Evolutionary conservation across 2,329 filamentous ascomycete genomes (phyloP), one percentile per base, ranked within the genome.

Genomic region (Lachnellula subtilissima): DNA sequence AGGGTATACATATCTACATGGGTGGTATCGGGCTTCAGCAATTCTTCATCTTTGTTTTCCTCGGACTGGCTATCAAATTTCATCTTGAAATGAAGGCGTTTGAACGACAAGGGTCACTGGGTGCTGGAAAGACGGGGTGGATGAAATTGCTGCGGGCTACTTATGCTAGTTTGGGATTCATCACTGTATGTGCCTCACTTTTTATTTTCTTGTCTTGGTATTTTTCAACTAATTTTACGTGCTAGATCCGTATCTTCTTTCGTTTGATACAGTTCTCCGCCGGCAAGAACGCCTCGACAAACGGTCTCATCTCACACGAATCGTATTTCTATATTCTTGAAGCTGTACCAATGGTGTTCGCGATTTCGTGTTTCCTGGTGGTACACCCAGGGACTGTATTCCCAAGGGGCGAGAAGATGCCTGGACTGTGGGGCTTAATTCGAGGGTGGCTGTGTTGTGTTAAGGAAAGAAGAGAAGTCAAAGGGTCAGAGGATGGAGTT

Each of bases 231-330:
- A 47, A 53, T n/a, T 37, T 25, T 15, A 11, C 14, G 11, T 28
- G 50, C 48, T 36, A 81, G 74, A 67, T 77, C 32, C 78, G 84
- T 19, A 84, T 86, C 65, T 75, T 83, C 58, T 87, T 79, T 70
- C 81, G 82, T 25, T 73, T 87, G 2, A 67, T 74, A 50, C 81
- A 86, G 66, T 86, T 81, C 63, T 73, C 73, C 0, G 70, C 71
- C 12, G 80, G 79, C 4, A 59, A 52, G 1, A 56, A 50, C 9
- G 36, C 52, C 4, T 47, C 52, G 5, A 25, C 32, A 35, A 81
- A 78, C 28, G 79, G 76, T 60, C 69, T 73, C 0, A 68, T 80
- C 9, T 73, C 69, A 36, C 71, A 80, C 57, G 79, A 84, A 61
- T 72, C 65, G 11, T 85, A 81, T 64, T 73, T 76, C 25, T 80